Evolutionary conservation across 805 yeast species (phyloP), one percentile per base, ranked within the genome.

Genomic region (Candida coleopterorum): DNA sequence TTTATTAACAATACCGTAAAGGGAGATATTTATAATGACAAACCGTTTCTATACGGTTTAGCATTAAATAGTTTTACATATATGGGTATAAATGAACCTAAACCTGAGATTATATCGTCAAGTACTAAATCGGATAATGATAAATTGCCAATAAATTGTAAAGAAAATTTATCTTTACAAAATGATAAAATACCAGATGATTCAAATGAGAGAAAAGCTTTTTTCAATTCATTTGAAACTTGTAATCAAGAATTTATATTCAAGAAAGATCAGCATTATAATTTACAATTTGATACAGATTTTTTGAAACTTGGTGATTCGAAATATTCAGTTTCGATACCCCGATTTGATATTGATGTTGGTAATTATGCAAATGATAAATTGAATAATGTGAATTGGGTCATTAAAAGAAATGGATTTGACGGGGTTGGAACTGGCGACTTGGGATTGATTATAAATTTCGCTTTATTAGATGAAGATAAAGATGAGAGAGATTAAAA

Each of bases 31-130:
- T 77, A 76, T 47, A 60, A 62, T 23, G 84, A 79, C 29, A 64
- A 68, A 46, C 88, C 88, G 2, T 81, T 60, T 48, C 53, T 81
- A 10, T 81, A 79, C 44, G 85, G 86, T 1, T 68, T 73, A 29
- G 81, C 76, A 0, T 55, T 79, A 41, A 70, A 77, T 34, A 73
- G 81, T 35, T 71, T 81, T 48, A 77, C 78, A 15, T 63, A 58
- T 29, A 56, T 80, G 27, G 55, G 64, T 5, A 56, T 53, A 15
- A 45, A 43, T n/a, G 38, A 50, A 7, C 10, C 33, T 15, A 29
- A 22, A n/a, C 35, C 32, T 21, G 12, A 32, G 14, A 17, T 18
- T 12, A 16, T 32, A n/a, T 9, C n/a, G 11, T 25, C 20, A 21
- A 4, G 4, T 9, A 23, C 38, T 4, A 26, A 29, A 9, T 28